These are phyloP conservation scores for Neurospora sp. DNA, from an alignment of 495 filamentous ascomycete genomes.

Conservation along the genomic window DNA sequence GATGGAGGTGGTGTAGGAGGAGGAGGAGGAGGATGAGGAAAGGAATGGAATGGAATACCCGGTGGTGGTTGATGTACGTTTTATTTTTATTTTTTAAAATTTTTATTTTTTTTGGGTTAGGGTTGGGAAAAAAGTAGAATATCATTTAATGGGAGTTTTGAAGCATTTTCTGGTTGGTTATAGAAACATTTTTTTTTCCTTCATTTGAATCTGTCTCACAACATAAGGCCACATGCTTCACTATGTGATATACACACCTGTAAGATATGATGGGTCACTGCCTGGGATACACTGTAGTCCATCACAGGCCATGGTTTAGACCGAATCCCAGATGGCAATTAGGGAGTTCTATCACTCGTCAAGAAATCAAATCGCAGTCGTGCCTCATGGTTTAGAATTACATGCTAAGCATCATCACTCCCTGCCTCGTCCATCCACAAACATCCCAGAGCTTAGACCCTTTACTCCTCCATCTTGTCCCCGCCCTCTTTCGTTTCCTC, in stretches of 20 bases:
- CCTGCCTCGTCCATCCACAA: background rate
- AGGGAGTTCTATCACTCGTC: background rate
- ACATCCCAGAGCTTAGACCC: background rate
- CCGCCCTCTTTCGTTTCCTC: conserved; percentile 41
- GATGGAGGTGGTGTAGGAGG: background rate
- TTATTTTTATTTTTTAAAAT: no score
- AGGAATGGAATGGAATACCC: background rate
- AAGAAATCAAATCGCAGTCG: background rate
- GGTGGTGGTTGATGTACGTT: background rate
- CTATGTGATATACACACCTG: background rate
- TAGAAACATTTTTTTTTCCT: background rate
- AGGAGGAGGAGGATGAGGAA: background rate
- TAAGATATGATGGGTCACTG: background rate
- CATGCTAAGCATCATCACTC: background rate
- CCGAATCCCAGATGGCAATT: background rate
- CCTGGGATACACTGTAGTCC: background rate
- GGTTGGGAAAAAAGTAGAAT: background rate
- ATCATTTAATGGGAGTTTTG: background rate
- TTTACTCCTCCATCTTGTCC: conserved; percentile 70
- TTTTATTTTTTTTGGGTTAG: no score
- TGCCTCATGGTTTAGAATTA: background rate
- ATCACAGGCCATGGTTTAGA: background rate
- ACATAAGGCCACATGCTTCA: background rate
- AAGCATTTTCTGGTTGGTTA: background rate
- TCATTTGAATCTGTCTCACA: background rate